Evolutionary conservation across 768 basidiomycete species (phyloP), one percentile per base, ranked within the genome.

Genomic region (Tricholoma flavovirens): DNA sequence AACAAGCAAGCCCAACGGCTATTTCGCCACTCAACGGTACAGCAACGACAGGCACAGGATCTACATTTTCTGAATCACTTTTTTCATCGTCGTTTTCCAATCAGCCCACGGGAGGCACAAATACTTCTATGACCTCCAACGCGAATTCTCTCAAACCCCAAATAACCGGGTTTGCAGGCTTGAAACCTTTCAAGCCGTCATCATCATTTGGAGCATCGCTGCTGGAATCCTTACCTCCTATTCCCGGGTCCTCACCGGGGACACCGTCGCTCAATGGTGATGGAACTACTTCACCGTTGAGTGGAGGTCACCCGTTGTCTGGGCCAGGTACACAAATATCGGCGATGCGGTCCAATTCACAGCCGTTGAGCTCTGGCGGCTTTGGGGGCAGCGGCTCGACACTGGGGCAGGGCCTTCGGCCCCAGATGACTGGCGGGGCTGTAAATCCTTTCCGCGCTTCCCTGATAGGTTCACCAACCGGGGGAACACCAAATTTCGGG

Each of bases 141-240:
- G 56, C 64, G n/a, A 53, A 69, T 10, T 57, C 69, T 8, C 51
- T 81, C 30, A 74, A 76, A 56, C 66, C 79, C 5, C 81, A 83
- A 52, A 60, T 73, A 24, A 82, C 80, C 15, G 81, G 81, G 3
- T 77, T 81, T 38, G 74, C 78, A 22, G 86, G 84, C 5, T 67
- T 91, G 60, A 90, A 87, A 66, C 82, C 88, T 5, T 93, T 93
- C 77, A 90, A 91, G 64, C 91, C 91, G 2, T 79, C 85, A 2
- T 88, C 86, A 2, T 85, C 81, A 40, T 93, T 93, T 65, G 91
- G 91, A 29, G 84, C 87, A 32, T 82, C 83, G 14, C 67, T 93
- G 38, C 63, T 93, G 57, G 87, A 87, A 51, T 80, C 83, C 2
- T 70, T 93, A 35, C 93, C 93, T 2, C 76, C 90, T 5, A 83